Conservation (phyloP, 345 rosid species). For the Pistacia vera region DNA sequence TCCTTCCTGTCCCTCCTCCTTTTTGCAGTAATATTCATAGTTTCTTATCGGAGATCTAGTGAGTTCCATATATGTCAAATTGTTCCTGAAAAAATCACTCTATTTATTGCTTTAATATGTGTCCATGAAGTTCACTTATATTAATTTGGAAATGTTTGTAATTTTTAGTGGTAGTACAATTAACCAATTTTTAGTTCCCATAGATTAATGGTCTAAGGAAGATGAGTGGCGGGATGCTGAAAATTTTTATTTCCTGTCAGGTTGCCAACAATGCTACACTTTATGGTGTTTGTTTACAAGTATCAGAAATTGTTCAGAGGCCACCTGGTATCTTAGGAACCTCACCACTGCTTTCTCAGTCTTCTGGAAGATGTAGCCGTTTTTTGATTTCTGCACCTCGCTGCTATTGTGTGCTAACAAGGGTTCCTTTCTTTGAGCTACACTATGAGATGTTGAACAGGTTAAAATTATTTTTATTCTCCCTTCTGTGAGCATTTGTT, state of each 20-base stretch:
- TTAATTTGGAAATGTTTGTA: not conserved
- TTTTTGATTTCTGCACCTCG: constrained; percentile 97
- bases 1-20: not conserved
- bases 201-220: constrained; percentile 15
- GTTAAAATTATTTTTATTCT: constrained; percentile 40
- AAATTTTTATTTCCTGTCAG: constrained; percentile 42
- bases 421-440: constrained; percentile 93
- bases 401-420: constrained; percentile 91
- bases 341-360: constrained; percentile 53
- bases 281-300: constrained; percentile 93
- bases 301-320: constrained; percentile 91
- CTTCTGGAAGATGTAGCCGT: constrained; percentile 63
- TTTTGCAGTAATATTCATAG: not conserved
- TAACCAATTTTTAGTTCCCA: constrained; percentile 9
- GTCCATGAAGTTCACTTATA: not conserved
- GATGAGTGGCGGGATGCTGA: constrained; percentile 22
- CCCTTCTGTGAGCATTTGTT: constrained; percentile 12
- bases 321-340: constrained; percentile 74
- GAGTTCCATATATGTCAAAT: not conserved
- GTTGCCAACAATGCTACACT: constrained; percentile 89
- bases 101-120: not conserved
- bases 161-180: constrained; percentile 1
- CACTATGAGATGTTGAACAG: constrained; percentile 98
- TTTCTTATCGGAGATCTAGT: not conserved
- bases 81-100: not conserved